Conservation (phyloP, 768 basidiomycete species). For the Amanita fuliginea region DNA sequence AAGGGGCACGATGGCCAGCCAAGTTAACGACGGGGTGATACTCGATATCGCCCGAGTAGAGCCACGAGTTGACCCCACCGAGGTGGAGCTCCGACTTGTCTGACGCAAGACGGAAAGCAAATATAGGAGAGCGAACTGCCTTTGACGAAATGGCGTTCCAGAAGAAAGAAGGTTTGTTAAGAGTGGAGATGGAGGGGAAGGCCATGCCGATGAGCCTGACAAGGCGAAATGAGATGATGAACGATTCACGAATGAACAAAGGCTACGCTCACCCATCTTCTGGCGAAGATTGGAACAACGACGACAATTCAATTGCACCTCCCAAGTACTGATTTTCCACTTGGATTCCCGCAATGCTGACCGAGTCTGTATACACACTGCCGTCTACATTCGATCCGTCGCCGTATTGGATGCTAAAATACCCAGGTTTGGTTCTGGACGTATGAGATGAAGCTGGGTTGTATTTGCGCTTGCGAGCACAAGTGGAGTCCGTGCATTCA, state of each 20-base stretch:
- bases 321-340: neutral
- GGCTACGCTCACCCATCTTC: neutral
- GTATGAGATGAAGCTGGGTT: neutral
- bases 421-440: neutral
- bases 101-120: constrained; percentile 26
- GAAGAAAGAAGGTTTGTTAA: neutral
- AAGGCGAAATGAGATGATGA: neutral
- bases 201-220: neutral
- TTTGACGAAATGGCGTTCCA: neutral
- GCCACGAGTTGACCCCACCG: constrained; percentile 24
- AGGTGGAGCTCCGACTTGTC: constrained; percentile 33
- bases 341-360: neutral
- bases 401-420: neutral
- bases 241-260: too few species aligned
- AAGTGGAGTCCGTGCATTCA: constrained; percentile 9
- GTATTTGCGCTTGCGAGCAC: neutral
- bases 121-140: neutral
- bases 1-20: neutral
- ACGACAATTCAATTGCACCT: neutral
- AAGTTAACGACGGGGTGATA: constrained; percentile 14
- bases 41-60: constrained; percentile 28
- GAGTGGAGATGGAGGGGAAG: neutral
- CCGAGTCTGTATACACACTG: neutral
- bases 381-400: neutral
- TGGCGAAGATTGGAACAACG: neutral